A percentile compares a stretch with the other conserved stretches of the same genome.
Evolutionary conservation across 2,329 filamentous ascomycete species (phyloP).

Genomic region (Microcyclosporella mali): DNA sequence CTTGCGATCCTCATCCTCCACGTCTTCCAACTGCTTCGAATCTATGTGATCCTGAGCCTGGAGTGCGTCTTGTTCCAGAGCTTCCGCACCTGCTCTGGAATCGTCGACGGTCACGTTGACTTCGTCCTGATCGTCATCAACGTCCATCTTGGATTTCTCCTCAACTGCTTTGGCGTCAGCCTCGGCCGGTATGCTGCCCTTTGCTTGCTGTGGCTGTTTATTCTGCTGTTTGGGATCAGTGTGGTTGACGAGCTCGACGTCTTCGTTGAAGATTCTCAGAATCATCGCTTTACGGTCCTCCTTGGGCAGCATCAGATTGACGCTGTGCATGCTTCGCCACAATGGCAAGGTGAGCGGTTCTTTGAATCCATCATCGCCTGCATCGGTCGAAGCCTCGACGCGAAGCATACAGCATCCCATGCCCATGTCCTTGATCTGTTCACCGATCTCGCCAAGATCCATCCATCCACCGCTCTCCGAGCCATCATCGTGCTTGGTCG

Average conservation of each 20-base stretch:
- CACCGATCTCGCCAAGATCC: slow-evolving; percentile 78
- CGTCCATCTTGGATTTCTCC: slow-evolving; percentile 8
- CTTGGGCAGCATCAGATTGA: slow-evolving; percentile 98
- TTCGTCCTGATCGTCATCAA: slow-evolving; percentile 7
- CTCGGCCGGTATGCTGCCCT: slow-evolving; percentile 15
- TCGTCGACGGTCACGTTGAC: slow-evolving; percentile 5
- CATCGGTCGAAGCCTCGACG: slow-evolving; percentile 44
- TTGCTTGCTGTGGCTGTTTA: not conserved
- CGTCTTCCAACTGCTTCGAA: slow-evolving; percentile 37
- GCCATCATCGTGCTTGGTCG: slow-evolving; percentile 22
- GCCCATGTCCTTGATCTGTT: slow-evolving; percentile 67
- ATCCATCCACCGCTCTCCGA: slow-evolving; percentile 61
- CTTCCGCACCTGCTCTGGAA: slow-evolving; percentile 21
- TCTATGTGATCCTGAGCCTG: slow-evolving; percentile 35
- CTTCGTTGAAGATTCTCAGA: slow-evolving; percentile 83
- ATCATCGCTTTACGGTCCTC: slow-evolving; percentile 91
- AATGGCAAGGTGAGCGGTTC: slow-evolving; percentile 86
- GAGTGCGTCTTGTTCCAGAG: slow-evolving; percentile 34
- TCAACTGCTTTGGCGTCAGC: slow-evolving; percentile 16
- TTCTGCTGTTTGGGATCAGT: slow-evolving; percentile 20
- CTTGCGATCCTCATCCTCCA: slow-evolving; percentile 31
- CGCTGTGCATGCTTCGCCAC: slow-evolving; percentile 85
- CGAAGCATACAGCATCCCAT: slow-evolving; percentile 91
- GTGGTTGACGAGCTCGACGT: slow-evolving; percentile 72
- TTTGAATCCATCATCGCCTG: slow-evolving; percentile 46